Conservation (phyloP, 495 filamentous ascomycete species). For the Parathielavia appendiculata region DNA sequence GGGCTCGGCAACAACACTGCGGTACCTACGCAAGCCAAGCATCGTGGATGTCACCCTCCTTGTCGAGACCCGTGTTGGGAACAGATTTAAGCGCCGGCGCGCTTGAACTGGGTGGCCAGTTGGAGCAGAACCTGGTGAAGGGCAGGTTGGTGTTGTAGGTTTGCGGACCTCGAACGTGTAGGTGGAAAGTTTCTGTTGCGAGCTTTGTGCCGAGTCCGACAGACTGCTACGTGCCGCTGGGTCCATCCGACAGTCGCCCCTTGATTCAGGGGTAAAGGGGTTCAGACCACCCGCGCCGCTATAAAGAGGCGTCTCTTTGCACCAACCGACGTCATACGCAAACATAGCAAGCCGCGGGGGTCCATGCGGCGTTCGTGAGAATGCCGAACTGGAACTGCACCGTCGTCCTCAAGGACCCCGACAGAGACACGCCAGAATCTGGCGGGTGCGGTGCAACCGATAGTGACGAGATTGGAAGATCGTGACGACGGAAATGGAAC, state of each 20-base stretch:
- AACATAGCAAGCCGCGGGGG: not conserved
- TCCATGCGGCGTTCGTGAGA: not conserved
- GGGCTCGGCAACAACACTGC: not conserved
- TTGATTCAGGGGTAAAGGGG: not conserved
- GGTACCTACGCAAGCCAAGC: not conserved
- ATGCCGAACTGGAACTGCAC: not conserved
- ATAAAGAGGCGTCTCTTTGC: not conserved
- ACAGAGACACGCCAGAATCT: not conserved
- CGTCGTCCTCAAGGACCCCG: not conserved
- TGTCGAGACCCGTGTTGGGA: slow-evolving; percentile 1
- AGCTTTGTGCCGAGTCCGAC: not conserved
- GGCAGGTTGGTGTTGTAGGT: not conserved
- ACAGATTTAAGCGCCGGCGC: slow-evolving; percentile 2
- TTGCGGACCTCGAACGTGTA: not conserved
- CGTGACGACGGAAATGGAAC: not conserved
- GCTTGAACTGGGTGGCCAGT: not conserved
- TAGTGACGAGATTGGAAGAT: not conserved
- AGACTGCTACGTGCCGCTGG: not conserved
- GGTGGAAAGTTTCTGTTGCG: too few species aligned
- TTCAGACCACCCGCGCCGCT: not conserved
- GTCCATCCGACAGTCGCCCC: not conserved
- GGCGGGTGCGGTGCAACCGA: too few species aligned
- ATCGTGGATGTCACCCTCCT: slow-evolving; percentile 1
- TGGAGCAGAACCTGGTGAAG: not conserved
- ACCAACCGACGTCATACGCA: not conserved